phyloP scores from a whole-genome alignment of 306 rosid species.

The Rubus parviflorus region DNA sequence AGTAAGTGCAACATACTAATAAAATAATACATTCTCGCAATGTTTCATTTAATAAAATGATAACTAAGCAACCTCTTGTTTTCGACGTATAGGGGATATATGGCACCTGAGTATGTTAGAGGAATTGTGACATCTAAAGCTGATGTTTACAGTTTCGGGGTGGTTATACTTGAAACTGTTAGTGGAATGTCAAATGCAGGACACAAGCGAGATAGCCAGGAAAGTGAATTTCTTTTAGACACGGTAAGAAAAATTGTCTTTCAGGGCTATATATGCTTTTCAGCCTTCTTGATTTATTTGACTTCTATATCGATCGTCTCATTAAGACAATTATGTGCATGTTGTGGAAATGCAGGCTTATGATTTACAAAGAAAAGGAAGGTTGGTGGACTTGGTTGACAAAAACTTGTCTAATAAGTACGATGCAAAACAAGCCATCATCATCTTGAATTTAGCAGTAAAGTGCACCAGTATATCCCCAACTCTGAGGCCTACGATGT shows the following conservation, averaged over 20 bases:
- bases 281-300: too few species aligned
- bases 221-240: neutral
- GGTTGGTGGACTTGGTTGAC: conserved; percentile 2
- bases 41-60: neutral
- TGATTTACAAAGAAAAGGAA: neutral
- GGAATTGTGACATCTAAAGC: neutral
- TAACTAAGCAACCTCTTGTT: neutral
- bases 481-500: conserved; percentile 5
- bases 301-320: too few species aligned
- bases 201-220: neutral
- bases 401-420: neutral
- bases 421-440: neutral
- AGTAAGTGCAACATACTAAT: neutral
- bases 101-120: neutral
- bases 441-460: neutral
- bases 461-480: conserved; percentile 17
- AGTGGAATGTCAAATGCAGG: conserved; percentile 14
- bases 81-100: neutral
- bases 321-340: too few species aligned
- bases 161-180: neutral
- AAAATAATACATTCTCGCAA: neutral
- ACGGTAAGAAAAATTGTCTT: neutral
- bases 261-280: too few species aligned
- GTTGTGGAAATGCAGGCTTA: neutral
- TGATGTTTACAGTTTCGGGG: conserved; percentile 1